A percentile compares a stretch with the other conserved stretches of the same genome.
These are phyloP conservation scores for Cyamopsis tetragonoloba DNA, from an alignment of 306 rosid species.

Conservation along the genomic window DNA sequence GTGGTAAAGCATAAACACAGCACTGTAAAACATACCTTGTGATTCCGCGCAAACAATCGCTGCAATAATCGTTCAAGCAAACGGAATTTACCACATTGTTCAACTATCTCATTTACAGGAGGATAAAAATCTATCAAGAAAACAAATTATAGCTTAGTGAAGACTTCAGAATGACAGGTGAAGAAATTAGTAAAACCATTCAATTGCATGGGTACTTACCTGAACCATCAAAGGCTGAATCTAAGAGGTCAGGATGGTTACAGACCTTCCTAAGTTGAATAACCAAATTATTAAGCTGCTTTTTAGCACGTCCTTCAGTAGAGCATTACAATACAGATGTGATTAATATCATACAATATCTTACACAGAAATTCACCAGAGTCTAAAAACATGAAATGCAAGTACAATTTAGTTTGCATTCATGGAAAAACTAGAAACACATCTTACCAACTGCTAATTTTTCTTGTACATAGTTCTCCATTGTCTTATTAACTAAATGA, in stretches of 20 bases:
- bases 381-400: background rate
- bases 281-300: constrained; percentile 51
- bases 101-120: constrained; percentile 72
- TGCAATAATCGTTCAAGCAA: constrained; percentile 77
- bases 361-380: background rate
- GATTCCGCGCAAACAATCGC: constrained; percentile 56
- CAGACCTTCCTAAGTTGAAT: constrained; percentile 95
- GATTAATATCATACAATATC: background rate
- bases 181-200: constrained; percentile 11
- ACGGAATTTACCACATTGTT: constrained; percentile 81
- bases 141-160: constrained; percentile 20
- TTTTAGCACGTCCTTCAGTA: constrained; percentile 43
- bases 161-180: background rate
- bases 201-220: constrained; percentile 31
- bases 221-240: constrained; percentile 56
- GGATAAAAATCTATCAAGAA: constrained; percentile 54
- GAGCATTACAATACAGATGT: background rate
- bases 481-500: constrained; percentile 64
- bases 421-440: background rate
- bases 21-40: constrained; percentile 51
- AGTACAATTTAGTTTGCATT: background rate
- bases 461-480: constrained; percentile 46
- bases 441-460: constrained; percentile 39
- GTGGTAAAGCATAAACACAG: background rate
- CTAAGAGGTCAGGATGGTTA: constrained; percentile 89